Base-by-base conservation (phyloP, 257 asterid genomes). In the Anisodus tanguticus region DNA sequence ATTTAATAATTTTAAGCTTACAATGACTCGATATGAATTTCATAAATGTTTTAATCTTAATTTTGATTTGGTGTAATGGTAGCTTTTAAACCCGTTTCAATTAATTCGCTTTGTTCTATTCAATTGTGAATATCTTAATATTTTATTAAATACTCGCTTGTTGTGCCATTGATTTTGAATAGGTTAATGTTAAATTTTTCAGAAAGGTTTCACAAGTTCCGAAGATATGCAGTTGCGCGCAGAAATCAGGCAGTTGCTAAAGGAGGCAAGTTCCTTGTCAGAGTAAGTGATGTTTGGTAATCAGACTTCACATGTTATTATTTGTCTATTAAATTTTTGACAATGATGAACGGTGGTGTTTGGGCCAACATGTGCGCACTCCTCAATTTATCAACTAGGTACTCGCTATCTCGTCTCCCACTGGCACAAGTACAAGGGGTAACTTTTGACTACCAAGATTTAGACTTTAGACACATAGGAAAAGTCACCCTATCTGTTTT, bases 231-330 rank as follows among this genome's bases (percentile, higher is more conserved):
- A 89, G 84, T 83, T 94, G 85, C 92, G 92, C 9, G 90, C 89
- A 74, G 97, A 94, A 89, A 94, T 94, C 80, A 92, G 89, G 87
- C 89, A 89, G 92, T 95, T 94, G 35, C 86, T 89, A 84, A 93
- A 90, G 92, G 99, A 95, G 86, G 97, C 98, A 63, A 89, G 89
- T 84, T 58, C 95, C 68, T 87, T 91, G 76, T 89, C 97, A 68
- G 95, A 92, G 99, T 95, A 85, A 91, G 95, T 89, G 55, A 74
- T 49, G 37, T 62, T 62, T 59, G 19, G 4, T 59, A 16, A 59
- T 59, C 6, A 62, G 13, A n/a, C 31, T 51, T 51, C 47, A 13
- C 81, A 69, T 41, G 31, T 39, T 67, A 12, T 16, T 67, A 6
- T 13, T 16, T 15, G 41, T 60, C 26, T 16, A 17, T 60, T n/a